Evolutionary conservation across 169 alveolate genomes (phyloP).

Genomic region (Eimeria tenella): DNA sequence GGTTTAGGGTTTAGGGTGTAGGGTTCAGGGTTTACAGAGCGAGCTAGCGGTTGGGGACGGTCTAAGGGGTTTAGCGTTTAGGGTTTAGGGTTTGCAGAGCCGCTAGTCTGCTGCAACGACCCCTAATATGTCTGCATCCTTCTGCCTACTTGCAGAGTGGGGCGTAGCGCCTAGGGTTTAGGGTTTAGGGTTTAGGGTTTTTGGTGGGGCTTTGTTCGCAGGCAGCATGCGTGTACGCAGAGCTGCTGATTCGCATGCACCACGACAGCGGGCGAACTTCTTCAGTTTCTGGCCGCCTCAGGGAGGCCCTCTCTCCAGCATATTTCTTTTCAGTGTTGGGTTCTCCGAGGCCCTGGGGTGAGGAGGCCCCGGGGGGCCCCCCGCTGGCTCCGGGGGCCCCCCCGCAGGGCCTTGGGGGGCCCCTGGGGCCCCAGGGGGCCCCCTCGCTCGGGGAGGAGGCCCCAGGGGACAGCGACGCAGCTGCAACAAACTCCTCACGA

Average conservation of each 20-base stretch:
- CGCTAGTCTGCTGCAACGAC: no score
- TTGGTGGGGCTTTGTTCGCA: not conserved
- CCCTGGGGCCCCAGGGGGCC: not conserved
- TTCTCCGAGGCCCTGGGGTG: not conserved
- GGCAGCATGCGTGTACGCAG: slow-evolving; percentile 19
- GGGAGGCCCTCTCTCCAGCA: not conserved
- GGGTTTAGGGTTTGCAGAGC: not conserved
- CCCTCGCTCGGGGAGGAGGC: not conserved
- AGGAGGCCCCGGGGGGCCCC: not conserved
- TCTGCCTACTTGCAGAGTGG: not conserved
- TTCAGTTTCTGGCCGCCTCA: not conserved
- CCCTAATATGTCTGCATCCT: no score
- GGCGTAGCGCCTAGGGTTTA: not conserved
- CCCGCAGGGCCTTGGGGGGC: not conserved
- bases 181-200: slow-evolving; percentile 19
- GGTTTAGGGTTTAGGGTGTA: slow-evolving; percentile 17
- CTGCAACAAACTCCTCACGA: not conserved
- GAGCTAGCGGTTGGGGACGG: not conserved
- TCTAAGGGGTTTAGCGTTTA: not conserved
- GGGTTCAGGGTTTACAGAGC: not conserved
- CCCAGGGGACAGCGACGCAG: not conserved
- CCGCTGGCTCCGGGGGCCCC: not conserved
- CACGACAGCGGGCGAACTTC: not conserved
- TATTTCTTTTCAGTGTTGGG: not conserved
- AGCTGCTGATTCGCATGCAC: slow-evolving; percentile 29